phyloP scores from a whole-genome alignment of 305 asterid species.

The Caryopteris hybrid region DNA sequence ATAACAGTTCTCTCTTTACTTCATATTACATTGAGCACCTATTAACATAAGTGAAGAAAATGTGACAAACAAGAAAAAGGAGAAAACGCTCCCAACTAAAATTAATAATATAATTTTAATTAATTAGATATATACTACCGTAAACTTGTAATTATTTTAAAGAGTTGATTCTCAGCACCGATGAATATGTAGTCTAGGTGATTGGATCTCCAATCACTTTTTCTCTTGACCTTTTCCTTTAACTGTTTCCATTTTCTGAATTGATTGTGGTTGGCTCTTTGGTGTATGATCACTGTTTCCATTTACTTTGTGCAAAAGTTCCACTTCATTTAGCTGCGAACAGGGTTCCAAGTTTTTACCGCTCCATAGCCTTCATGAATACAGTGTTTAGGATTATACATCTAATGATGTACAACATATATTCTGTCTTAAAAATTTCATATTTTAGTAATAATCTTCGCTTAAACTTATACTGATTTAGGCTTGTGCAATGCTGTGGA shows the following conservation, averaged over 20 bases:
- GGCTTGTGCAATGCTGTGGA: background rate
- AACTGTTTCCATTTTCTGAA: background rate
- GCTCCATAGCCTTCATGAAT: background rate
- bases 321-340: no score
- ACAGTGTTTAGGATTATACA: background rate
- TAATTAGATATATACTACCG: background rate
- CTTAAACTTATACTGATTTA: background rate
- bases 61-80: background rate
- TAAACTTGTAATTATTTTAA: background rate
- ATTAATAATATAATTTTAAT: background rate
- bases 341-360: slow-evolving; percentile 1
- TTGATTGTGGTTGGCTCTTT: background rate
- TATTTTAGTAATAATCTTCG: background rate
- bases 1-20: background rate
- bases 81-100: background rate
- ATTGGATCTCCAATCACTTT: background rate
- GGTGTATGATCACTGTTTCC: background rate
- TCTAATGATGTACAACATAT: background rate
- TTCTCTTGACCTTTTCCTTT: background rate
- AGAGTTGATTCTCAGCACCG: background rate
- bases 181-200: background rate
- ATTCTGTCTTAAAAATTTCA: background rate
- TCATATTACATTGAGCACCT: background rate
- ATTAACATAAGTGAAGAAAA: background rate
- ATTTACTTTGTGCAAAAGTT: background rate